Percentiles rank a stretch among this genome's conserved stretches.
These are phyloP conservation scores for Theileria luwenshuni DNA, from an alignment of 169 alveolate species.

Conservation along the genomic window DNA sequence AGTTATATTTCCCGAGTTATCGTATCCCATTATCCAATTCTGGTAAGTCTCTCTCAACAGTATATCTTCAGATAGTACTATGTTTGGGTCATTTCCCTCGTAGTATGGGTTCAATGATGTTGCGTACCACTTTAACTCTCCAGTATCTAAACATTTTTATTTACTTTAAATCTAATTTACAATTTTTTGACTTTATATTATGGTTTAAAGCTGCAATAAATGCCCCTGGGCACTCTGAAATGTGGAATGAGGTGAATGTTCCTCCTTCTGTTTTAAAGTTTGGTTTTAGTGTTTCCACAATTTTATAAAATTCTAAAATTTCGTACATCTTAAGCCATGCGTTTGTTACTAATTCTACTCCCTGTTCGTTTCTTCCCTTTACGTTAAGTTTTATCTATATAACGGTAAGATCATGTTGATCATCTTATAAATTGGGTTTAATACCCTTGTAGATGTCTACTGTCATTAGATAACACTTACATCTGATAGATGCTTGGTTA, in stretches of 20 bases:
- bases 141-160: conserved; percentile 24
- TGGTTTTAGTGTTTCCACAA: conserved; percentile 67
- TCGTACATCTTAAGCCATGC: conserved; percentile 79
- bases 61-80: conserved; percentile 73
- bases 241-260: conserved; percentile 63
- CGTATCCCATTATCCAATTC: conserved; percentile 74
- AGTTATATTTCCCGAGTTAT: conserved; percentile 76
- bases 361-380: conserved; percentile 63
- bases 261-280: conserved; percentile 62
- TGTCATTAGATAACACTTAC: conserved; percentile 2
- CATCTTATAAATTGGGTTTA: conserved; percentile 12
- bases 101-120: conserved; percentile 78
- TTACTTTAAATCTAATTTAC: conserved; percentile 17
- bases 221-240: conserved; percentile 81
- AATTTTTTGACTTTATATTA: conserved; percentile 57
- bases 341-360: conserved; percentile 74
- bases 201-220: conserved; percentile 78
- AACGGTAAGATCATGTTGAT: conserved; percentile 34
- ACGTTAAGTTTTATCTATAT: conserved; percentile 35
- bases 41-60: conserved; percentile 73
- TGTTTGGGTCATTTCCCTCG: conserved; percentile 72
- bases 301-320: conserved; percentile 69
- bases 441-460: conserved; percentile 3
- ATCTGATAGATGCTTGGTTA: conserved; percentile 51
- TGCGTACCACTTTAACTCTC: conserved; percentile 72